Base-by-base conservation (phyloP, 2,329 filamentous ascomycete species). In the Aspergillus texensis region DNA sequence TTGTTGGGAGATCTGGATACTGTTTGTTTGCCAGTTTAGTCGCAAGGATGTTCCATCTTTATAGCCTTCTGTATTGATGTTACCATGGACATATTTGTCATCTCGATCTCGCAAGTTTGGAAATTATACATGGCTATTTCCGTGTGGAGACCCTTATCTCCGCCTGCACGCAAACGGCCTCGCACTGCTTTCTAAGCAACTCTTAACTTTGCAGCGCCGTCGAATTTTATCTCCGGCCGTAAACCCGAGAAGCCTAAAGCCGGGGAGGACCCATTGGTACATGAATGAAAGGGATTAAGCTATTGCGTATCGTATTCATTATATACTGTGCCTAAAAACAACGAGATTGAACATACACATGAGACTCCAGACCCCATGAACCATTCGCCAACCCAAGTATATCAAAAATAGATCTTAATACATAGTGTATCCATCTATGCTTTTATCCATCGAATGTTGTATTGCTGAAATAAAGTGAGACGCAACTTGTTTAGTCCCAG, bases 401-500 rank as follows among this genome's bases (percentile, higher is more conserved):
- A 19, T 32, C 45, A 26, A 32, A 52, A n/a, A 12, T 52, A 32
- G 16, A 52, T 32, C 48, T 34, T n/a, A 21, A 32, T 52, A 52
- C 28, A 52, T 32, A 52, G 48, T 32, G 48, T 32, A 52, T 21
- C 26, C 16, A 52, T 32, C 48, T 52, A 52, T 52, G 48, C 28
- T 21, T n/a, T 32, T 52, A 52, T 52, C 16, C 48, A 52, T 32
- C 28, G 28, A n/a, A n/a, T 32, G 48, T 32, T 52, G 32, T 19
- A 32, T 21, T 24, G n/a, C 9, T 55, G 26, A 58, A 58, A 63
- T 57, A 21, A 10, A 30, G 8, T 30, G 8, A 52, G 48, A 52
- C 34, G 28, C 19, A 52, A n/a, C 26, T 3, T 11, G 16, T 63
- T 61, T 75, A 79, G 59, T 80, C 77, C 89, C 90, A 93, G 67